A percentile compares a stretch with the other conserved stretches of the same genome.
phyloP scores from a whole-genome alignment of 768 basidiomycete genomes.

The Boletus subcaerulescens region DNA sequence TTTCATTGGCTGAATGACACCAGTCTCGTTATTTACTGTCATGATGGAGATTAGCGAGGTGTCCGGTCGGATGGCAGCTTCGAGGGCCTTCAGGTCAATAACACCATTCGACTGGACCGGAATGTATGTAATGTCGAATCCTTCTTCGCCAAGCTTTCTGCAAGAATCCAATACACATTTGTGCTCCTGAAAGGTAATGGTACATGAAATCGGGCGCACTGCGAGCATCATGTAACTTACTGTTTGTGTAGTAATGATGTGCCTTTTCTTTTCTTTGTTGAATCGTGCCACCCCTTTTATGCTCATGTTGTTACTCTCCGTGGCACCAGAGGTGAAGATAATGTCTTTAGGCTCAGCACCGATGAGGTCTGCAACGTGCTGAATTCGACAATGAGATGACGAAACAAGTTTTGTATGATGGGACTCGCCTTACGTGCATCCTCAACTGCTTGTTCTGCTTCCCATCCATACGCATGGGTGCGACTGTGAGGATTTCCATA shows the following conservation, averaged over 20 bases:
- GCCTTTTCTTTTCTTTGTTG: conserved; percentile 88
- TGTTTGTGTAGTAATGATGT: conserved; percentile 93
- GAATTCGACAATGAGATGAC: conserved; percentile 3
- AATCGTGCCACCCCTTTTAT: conserved; percentile 97
- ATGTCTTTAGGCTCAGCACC: conserved; percentile 95
- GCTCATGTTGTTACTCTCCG: conserved; percentile 96
- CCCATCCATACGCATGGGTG: conserved; percentile 99
- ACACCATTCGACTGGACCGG: conserved; percentile 87
- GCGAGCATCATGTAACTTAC: conserved; percentile 41
- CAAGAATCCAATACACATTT: conserved; percentile 99
- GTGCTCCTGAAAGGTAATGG: conserved; percentile 67
- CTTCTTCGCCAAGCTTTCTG: conserved; percentile 91
- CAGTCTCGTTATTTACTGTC: conserved; percentile 99
- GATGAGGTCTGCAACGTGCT: conserved; percentile 91
- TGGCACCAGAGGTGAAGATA: conserved; percentile 96
- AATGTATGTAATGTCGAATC: conserved; percentile 97
- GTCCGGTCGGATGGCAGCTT: conserved; percentile 86
- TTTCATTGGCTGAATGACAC: conserved; percentile 95
- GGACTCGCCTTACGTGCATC: conserved; percentile 73
- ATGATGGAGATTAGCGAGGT: conserved; percentile 96
- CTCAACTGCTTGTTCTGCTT: conserved; percentile 93
- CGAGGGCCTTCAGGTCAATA: conserved; percentile 73
- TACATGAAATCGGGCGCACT: background rate
- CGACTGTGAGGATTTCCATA: conserved; percentile 98
- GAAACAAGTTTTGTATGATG: conserved; percentile 6